Base-by-base conservation (phyloP, 306 rosid genomes). In the Biancaea sappan region DNA sequence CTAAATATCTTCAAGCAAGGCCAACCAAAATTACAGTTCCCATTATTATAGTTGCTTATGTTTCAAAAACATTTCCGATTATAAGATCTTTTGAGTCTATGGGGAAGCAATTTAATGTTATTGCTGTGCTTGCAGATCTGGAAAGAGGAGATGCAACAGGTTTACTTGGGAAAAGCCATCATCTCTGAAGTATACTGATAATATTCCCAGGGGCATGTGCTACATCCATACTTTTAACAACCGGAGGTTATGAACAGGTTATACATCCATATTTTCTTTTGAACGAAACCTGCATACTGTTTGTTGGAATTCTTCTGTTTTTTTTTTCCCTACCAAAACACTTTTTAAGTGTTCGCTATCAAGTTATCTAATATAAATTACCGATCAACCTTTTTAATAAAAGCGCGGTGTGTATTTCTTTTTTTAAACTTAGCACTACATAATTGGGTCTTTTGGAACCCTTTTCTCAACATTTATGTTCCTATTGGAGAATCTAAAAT, bases 141-240 rank as follows among this genome's bases (percentile, higher is more conserved):
- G 93, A 84, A 77, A 75, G 96, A 85, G 13, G 96, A 91, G 84
- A 83, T 91, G 89, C 84, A 66, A 66, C 87, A 69, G 77, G 90
- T 91, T 69, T 86, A 85, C 80, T 72, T 85, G 51, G 86, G 96
- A 43, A 77, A 80, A 58, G 76, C 77, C 25, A 3, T 74, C 22
- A 68, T 87, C 59, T 84, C 93, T 3, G 53, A 56, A 58, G 74
- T 88, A 25, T 91, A 88, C 28, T 43, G 61, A 69, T 83, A 70
- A 65, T 34, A 50, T 53, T 65, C 48, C 58, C 10, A n/a, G 70
- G 48, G 66, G 12, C 73, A 12, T 14, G 25, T 40, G 31, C 47
- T 54, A n/a, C 61, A 70, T 61, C 47, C 73, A 48, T 51, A 37
- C 54, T 22, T 71, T 16, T 13, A 40, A 35, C 19, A 6, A 25